Conservation (phyloP, 805 yeast species). For the Candida ovalis region DNA sequence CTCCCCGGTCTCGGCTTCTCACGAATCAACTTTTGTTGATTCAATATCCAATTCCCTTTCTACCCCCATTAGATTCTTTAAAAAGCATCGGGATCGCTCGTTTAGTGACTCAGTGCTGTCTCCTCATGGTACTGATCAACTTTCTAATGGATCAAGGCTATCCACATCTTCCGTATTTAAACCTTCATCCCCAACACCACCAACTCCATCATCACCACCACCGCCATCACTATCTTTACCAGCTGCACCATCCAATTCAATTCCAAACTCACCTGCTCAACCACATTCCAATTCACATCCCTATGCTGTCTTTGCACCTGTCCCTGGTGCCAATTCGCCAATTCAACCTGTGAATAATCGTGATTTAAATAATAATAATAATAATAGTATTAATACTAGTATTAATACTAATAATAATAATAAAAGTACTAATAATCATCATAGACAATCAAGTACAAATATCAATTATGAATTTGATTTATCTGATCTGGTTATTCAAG, state of each 20-base stretch:
- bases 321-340: neutral
- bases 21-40: neutral
- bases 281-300: too few relatives aligned
- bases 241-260: too few relatives aligned
- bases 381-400: too few relatives aligned
- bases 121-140: neutral
- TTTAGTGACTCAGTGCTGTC: slow-evolving; percentile 3
- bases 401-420: too few relatives aligned
- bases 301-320: too few relatives aligned
- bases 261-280: too few relatives aligned
- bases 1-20: neutral
- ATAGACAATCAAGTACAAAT: too few relatives aligned
- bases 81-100: slow-evolving; percentile 2
- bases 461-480: neutral
- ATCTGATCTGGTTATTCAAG: neutral
- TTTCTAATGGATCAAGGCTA: neutral
- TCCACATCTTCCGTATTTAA: neutral
- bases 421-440: too few relatives aligned
- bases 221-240: neutral
- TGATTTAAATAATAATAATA: too few relatives aligned
- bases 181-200: neutral
- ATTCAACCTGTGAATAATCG: too few relatives aligned
- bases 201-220: neutral
- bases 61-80: slow-evolving; percentile 11
- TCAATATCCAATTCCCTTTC: slow-evolving; percentile 1